These are phyloP conservation scores for Tylopilus subfusipes DNA, from an alignment of 768 basidiomycete species.

Conservation along the genomic window DNA sequence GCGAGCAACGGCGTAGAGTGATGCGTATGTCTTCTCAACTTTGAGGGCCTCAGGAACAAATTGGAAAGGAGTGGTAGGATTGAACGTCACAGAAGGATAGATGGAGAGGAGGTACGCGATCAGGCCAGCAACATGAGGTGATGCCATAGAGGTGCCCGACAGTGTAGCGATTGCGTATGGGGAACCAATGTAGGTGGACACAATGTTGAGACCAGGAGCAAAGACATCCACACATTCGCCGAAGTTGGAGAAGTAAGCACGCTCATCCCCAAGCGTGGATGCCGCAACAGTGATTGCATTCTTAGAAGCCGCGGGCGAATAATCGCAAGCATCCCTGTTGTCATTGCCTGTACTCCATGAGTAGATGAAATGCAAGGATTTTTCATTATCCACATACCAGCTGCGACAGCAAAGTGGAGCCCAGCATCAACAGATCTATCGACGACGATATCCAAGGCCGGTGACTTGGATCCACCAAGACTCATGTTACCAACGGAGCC, in stretches of 20 bases:
- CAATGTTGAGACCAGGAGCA: conserved; percentile 87
- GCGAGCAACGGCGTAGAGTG: conserved; percentile 53
- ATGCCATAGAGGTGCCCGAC: conserved; percentile 93
- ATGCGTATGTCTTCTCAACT: conserved; percentile 37
- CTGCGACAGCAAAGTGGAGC: conserved; percentile 95
- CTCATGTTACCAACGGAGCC: conserved; percentile 98
- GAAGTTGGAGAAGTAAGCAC: conserved; percentile 91
- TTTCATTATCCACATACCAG: conserved; percentile 51
- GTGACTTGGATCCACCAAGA: conserved; percentile 92
- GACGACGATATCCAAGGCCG: conserved; percentile 78
- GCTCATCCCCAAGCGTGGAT: conserved; percentile 73
- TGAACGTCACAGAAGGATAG: conserved; percentile 65
- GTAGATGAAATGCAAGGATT: background rate
- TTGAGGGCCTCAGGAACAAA: conserved; percentile 35
- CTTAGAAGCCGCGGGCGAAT: conserved; percentile 87
- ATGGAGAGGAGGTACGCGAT: conserved; percentile 90
- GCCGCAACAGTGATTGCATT: conserved; percentile 95
- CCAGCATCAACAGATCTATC: conserved; percentile 80
- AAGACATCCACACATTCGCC: conserved; percentile 92
- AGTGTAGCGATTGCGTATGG: conserved; percentile 63
- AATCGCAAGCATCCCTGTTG: conserved; percentile 85
- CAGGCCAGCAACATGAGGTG: conserved; percentile 87
- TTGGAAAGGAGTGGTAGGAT: conserved; percentile 44
- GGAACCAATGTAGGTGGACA: conserved; percentile 79
- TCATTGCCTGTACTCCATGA: conserved; percentile 56